Base-by-base conservation (phyloP, 2,329 filamentous ascomycete genomes). In the Apiospora koreana region DNA sequence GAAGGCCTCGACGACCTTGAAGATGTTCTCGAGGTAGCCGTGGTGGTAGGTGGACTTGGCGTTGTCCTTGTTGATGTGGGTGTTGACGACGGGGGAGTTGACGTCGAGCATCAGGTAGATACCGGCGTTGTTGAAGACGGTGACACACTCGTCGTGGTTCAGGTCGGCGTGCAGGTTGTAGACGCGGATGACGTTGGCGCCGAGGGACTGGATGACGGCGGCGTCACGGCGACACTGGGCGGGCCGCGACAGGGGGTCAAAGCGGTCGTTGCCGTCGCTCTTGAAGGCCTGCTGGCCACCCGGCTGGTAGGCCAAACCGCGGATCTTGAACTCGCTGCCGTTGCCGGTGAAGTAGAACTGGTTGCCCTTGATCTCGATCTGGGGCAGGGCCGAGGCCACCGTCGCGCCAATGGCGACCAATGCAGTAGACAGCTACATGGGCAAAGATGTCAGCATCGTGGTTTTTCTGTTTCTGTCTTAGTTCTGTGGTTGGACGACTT, bases 31-130 rank as follows among this genome's bases (percentile, higher is more conserved):
- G 70, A 90, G 80, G 78, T 91, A 91, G 25, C 78, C 78, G 65
- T 79, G 80, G 77, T 88, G 85, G 81, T 91, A 91, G 72, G 83
- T 87, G 66, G 82, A 81, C 84, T 85, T 87, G 25, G 88, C 88
- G 70, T 86, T 79, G 23, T 72, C 78, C 70, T 84, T 84, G 75
- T 85, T 83, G 68, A 91, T 80, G 70, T 85, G 82, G 78, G 90
- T 86, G 66, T 87, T 87, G 12, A 82, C 78, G 7, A 88, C 81
- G 67, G 88, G 88, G 65, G 87, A 89, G 81, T 91, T 91, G 78
- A 91, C 88, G 75, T 91, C 88, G 73, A 91, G 81, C 76, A 90
- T 81, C 86, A 91, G 87, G 81, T 90, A 91, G 78, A 90, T 90
- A 76, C 88, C 88, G 72, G 88, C 86, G 21, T 86, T 86, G 75